Conservation (phyloP, 768 basidiomycete species). For the Pleurotus djamor region DNA sequence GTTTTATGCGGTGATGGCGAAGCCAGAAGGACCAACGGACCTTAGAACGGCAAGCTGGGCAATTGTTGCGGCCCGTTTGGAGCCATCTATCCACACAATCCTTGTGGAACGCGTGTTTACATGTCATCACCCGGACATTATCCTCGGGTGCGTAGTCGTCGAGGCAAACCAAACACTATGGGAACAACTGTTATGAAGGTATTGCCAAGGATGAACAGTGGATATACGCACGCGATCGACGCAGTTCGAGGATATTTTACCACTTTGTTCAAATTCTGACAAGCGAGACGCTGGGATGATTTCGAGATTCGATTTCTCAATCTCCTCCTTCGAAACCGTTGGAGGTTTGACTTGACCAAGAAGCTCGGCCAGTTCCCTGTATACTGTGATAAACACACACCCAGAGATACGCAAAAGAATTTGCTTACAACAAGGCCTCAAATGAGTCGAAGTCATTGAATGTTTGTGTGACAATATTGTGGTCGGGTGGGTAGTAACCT, state of each 20-base stretch:
- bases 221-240: constrained; percentile 63
- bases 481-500: constrained; percentile 94
- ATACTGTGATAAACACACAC: constrained; percentile 8
- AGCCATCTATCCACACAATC: constrained; percentile 89
- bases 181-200: background rate
- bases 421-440: constrained; percentile 69
- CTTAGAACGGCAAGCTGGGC: constrained; percentile 86
- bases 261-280: constrained; percentile 52
- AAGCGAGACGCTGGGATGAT: constrained; percentile 63
- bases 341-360: constrained; percentile 82
- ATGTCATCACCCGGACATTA: constrained; percentile 76
- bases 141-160: constrained; percentile 82
- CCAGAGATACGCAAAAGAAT: background rate
- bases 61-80: constrained; percentile 82
- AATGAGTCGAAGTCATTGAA: constrained; percentile 73
- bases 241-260: constrained; percentile 74
- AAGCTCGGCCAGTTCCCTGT: constrained; percentile 79
- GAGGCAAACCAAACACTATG: constrained; percentile 81
- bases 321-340: constrained; percentile 80
- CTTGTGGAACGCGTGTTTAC: constrained; percentile 90
- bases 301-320: constrained; percentile 80
- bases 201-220: background rate
- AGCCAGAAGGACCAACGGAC: constrained; percentile 28
- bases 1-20: background rate
- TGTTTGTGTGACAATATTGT: constrained; percentile 82